Conservation (phyloP, 352 stramenopile species). For the Phytophthora europaea region DNA sequence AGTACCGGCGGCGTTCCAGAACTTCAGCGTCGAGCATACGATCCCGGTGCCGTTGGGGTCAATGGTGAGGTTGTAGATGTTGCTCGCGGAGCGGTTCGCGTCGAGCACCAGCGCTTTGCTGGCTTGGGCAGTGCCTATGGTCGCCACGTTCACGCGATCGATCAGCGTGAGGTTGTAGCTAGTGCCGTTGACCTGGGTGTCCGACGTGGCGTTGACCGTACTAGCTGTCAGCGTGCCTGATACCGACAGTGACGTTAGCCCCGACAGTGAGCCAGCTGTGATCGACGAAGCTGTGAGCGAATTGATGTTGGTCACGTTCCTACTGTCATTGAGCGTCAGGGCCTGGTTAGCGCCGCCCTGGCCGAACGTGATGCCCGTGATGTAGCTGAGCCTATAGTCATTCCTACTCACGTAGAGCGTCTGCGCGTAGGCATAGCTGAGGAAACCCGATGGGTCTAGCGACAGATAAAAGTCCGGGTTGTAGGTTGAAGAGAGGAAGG, state of each 20-base stretch:
- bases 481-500: constrained; percentile 17
- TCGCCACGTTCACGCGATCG: too few species aligned
- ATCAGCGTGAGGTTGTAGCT: too few species aligned
- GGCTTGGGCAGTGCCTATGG: too few species aligned
- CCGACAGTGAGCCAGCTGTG: too few species aligned
- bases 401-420: constrained; percentile 22
- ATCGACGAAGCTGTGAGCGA: too few species aligned
- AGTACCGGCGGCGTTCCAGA: background rate
- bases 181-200: too few species aligned
- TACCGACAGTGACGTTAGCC: too few species aligned
- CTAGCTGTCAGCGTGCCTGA: too few species aligned
- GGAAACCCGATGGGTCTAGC: constrained; percentile 2
- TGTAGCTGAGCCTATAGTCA: constrained; percentile 5
- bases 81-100: too few species aligned
- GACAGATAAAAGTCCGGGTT: constrained; percentile 27
- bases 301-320: too few species aligned
- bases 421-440: constrained; percentile 24
- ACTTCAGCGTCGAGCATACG: background rate
- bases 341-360: background rate
- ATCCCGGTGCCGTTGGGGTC: background rate
- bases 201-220: too few species aligned
- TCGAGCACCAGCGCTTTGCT: too few species aligned
- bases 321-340: background rate
- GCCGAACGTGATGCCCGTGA: background rate
- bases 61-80: background rate